Base-by-base conservation (phyloP, 2,329 filamentous ascomycete genomes). In the Nothophaeocryptopus gaeumannii region DNA sequence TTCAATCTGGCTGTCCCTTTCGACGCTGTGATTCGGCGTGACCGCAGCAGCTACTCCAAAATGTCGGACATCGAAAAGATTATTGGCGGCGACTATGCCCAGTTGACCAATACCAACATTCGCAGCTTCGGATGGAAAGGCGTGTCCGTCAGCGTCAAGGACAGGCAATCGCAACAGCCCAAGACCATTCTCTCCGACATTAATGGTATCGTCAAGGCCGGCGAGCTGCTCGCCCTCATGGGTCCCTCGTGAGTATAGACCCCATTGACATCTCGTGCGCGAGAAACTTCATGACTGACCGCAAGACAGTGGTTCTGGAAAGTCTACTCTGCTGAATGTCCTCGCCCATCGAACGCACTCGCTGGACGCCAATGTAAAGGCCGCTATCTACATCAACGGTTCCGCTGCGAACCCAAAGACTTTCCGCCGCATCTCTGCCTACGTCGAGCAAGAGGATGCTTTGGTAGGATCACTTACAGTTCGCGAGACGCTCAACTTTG, bases 401-500 rank as follows among this genome's bases (percentile, higher is more conserved):
- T 66, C 63, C 2, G 62, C 70, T 3, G 70, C 82, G 3, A 76
- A 81, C 1, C 69, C 74, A 7, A 66, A 74, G 7, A 72, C 73
- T 0, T 85, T 92, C 58, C 80, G 82, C 13, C 75, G 80, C 40
- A 75, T 92, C 42, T 85, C 81, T 47, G 82, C 82, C 39, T 95
- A 90, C 63, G 89, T 95, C 15, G 89, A 95, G 72, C 89, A 95
- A 67, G 88, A 95, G 58, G 89, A 95, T 73, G 85, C 88, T 1
- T 76, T 95, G 10, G 86, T 92, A 43, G 89, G 89, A 4, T 85
- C 85, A 0, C 74, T 95, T 56, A 95, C 89, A 0, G 87, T 92
- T 8, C 76, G 79, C 26, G 89, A 95, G 72, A 95, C 89, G 0
- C 71, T 95, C 53, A 73, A 83, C 55, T 95, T 95, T 67, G 85